phyloP scores from a whole-genome alignment of 805 yeast genomes.

The Zygosaccharomyces rouxii region DNA sequence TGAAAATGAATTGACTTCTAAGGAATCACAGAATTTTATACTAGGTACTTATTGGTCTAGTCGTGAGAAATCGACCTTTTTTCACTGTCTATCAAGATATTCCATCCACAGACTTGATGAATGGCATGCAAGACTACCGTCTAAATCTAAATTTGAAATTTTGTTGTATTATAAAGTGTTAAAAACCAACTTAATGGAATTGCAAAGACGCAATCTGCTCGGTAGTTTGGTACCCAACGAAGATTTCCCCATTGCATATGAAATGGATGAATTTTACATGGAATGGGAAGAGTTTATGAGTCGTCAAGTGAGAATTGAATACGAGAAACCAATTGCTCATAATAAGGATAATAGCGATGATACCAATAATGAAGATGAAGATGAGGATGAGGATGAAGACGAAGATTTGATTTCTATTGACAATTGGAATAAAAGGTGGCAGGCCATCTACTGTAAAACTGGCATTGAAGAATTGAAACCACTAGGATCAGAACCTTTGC shows the following conservation, averaged over 20 bases:
- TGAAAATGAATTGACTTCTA: constrained; percentile 5
- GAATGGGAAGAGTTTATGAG: constrained; percentile 28
- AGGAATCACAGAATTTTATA: not conserved
- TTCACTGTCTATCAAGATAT: constrained; percentile 27
- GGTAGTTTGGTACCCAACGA: constrained; percentile 20
- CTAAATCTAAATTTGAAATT: constrained; percentile 30
- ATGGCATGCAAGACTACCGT: constrained; percentile 23
- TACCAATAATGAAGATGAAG: not conserved
- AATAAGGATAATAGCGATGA: not conserved
- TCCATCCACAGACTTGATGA: constrained; percentile 33
- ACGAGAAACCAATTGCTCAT: constrained; percentile 1
- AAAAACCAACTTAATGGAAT: constrained; percentile 14
- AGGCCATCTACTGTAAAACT: constrained; percentile 23
- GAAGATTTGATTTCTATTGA: constrained; percentile 14
- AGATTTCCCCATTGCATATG: constrained; percentile 35
- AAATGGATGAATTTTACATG: constrained; percentile 29
- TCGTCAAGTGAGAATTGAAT: constrained; percentile 12
- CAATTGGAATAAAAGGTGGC: constrained; percentile 32
- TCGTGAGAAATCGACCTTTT: constrained; percentile 30
- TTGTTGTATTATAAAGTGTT: constrained; percentile 26
- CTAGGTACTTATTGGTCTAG: constrained; percentile 30
- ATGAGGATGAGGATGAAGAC: constrained; percentile 1
- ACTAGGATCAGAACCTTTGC: constrained; percentile 14
- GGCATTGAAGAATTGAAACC: constrained; percentile 18
- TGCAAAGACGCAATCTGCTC: constrained; percentile 16